phyloP scores from a whole-genome alignment of 2,329 filamentous ascomycete genomes.

The Colletotrichum eleusines region DNA sequence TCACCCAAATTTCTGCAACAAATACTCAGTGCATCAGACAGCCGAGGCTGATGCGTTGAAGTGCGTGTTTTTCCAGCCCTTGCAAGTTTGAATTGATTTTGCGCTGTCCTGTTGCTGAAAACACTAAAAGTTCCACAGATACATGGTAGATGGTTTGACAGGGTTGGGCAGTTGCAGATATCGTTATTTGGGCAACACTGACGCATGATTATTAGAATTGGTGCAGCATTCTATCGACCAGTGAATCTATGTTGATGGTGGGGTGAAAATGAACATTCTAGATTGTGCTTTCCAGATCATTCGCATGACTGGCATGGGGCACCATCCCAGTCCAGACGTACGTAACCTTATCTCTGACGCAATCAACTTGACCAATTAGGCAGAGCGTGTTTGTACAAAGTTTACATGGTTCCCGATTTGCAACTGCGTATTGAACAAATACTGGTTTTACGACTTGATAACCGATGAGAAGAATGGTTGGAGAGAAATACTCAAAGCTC shows the following conservation, averaged over 20 bases:
- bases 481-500: too few relatives aligned
- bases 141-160: not conserved
- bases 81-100: not conserved
- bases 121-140: not conserved
- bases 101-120: not conserved
- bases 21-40: too few relatives aligned
- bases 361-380: not conserved
- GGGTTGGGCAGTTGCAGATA: not conserved
- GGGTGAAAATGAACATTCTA: not conserved
- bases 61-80: not conserved
- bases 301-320: not conserved
- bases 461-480: too few relatives aligned
- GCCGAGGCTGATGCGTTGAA: not conserved
- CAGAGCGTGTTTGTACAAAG: not conserved
- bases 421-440: too few relatives aligned
- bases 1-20: not conserved
- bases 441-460: too few relatives aligned
- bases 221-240: too few relatives aligned
- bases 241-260: not conserved
- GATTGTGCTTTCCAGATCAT: not conserved
- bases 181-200: too few relatives aligned
- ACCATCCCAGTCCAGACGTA: not conserved
- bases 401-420: too few relatives aligned
- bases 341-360: not conserved
- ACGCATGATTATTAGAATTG: too few relatives aligned